Evolutionary conservation across 306 rosid species (phyloP), one percentile per base, ranked within the genome.

Genomic region (Gastrolobium bilobum): DNA sequence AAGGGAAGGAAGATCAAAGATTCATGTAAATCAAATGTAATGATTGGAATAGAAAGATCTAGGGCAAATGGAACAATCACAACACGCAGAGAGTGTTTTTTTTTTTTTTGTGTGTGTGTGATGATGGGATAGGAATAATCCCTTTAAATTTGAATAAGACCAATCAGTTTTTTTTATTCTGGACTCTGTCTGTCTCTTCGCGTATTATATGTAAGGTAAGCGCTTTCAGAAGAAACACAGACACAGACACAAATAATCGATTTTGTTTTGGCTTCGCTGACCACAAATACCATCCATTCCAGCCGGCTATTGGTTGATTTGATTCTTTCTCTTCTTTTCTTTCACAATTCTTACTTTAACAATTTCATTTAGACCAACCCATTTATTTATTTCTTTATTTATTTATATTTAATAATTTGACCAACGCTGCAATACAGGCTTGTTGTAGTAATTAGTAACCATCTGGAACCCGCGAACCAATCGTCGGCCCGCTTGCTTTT

Each of bases 21-120:
- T 76, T 76, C 61, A 74, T 54, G 73, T 29, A 6, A 78, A 73
- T 78, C 85, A 31, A 40, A 15, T 4, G 31, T 38, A 11, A 52
- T 77, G 67, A 78, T 56, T 44, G 31, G 43, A 61, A 66, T 67
- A 43, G n/a, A 79, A 83, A 78, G 87, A 82, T 86, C 84, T 75
- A 42, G 34, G 77, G 65, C 62, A 74, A 37, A 43, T 15, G 8
- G 62, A 60, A 72, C 43, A 40, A 64, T 34, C 8, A 59, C 11
- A 63, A 4, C 65, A 76, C 85, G 91, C 88, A 3, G 13, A 62
- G 64, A 30, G 64, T 58, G 14, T 58, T 39, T 58, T 20, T 20
- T 20, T 20, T 20, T 20, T 20, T 20, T 20, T n/a, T n/a, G 50
- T 44, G 50, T 44, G 50, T 46, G 51, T 46, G 13, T 46, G 51